Evolutionary conservation across 202 grass and related monocot species (phyloP).

Genomic region (Zoysia matrella): DNA sequence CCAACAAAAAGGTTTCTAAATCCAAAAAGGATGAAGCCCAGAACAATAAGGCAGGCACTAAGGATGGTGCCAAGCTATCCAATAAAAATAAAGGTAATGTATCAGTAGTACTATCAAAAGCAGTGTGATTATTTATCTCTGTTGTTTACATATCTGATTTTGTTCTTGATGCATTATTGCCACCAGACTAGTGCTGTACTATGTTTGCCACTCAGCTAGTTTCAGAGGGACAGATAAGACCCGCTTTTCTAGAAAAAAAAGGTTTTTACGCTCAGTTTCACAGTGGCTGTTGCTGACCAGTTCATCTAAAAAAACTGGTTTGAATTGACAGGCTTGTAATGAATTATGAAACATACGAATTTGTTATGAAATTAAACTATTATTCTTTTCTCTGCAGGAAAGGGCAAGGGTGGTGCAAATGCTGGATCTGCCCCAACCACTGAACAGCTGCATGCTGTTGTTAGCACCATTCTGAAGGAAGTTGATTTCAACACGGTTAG

Average conservation of each 20-base stretch:
- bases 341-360: not conserved
- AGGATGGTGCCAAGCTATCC: slow-evolving; percentile 51
- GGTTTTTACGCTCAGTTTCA: too few relatives aligned
- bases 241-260: not conserved
- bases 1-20: slow-evolving; percentile 52
- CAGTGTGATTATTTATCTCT: not conserved
- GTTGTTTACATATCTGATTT: not conserved
- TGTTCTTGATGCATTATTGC: not conserved
- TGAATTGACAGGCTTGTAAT: not conserved
- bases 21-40: slow-evolving; percentile 60
- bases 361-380: not conserved
- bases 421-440: slow-evolving; percentile 59
- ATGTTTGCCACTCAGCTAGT: not conserved
- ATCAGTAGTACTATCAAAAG: not conserved
- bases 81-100: slow-evolving; percentile 74
- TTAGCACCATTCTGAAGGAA: slow-evolving; percentile 93
- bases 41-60: slow-evolving; percentile 51
- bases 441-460: slow-evolving; percentile 78
- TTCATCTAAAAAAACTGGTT: not conserved
- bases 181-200: not conserved
- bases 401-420: slow-evolving; percentile 57
- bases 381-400: slow-evolving; percentile 59
- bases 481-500: slow-evolving; percentile 98
- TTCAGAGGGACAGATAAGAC: not conserved
- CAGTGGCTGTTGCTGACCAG: too few relatives aligned